Percentiles rank a stretch among this genome's conserved stretches.
phyloP scores from a whole-genome alignment of 2,329 filamentous ascomycete species.

The Apiospora pterosperma region DNA sequence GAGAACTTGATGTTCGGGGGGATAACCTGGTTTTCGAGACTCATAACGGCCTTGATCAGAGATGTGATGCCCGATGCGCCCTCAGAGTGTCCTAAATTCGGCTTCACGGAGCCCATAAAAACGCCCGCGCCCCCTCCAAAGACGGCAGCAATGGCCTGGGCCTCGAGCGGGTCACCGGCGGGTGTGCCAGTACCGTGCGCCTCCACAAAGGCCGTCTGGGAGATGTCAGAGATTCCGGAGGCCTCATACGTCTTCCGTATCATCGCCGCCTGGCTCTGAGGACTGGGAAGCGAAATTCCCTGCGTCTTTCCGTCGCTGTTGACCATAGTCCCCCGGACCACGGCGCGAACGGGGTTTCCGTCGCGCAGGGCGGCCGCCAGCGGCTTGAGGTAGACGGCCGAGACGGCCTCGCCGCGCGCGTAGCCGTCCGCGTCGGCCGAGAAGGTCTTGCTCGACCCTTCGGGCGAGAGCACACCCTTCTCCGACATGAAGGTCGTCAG shows the following conservation, averaged over 20 bases:
- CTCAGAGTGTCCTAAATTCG: constrained; percentile 26
- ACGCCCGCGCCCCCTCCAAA: constrained; percentile 10
- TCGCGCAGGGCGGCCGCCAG: background rate
- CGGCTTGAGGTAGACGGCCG: background rate
- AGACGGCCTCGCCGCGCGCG: background rate
- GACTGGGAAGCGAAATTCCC: background rate
- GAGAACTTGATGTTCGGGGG: constrained; percentile 30
- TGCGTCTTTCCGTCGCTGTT: background rate
- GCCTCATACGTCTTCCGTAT: background rate
- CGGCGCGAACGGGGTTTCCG: background rate
- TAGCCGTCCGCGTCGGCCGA: background rate
- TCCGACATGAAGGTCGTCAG: background rate
- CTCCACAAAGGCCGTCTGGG: constrained; percentile 19
- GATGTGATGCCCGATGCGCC: constrained; percentile 22
- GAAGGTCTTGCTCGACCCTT: background rate
- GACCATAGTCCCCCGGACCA: background rate
- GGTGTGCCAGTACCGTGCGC: constrained; percentile 26
- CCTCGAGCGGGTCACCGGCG: background rate
- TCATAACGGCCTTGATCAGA: constrained; percentile 19
- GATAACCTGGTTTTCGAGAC: constrained; percentile 15
- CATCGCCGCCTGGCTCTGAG: background rate
- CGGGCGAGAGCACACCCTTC: background rate
- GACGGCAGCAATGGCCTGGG: constrained; percentile 13
- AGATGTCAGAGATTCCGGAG: constrained; percentile 17
- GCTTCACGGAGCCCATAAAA: constrained; percentile 8